Conservation (phyloP, 805 yeast genomes). For the Candida sonorensis region DNA sequence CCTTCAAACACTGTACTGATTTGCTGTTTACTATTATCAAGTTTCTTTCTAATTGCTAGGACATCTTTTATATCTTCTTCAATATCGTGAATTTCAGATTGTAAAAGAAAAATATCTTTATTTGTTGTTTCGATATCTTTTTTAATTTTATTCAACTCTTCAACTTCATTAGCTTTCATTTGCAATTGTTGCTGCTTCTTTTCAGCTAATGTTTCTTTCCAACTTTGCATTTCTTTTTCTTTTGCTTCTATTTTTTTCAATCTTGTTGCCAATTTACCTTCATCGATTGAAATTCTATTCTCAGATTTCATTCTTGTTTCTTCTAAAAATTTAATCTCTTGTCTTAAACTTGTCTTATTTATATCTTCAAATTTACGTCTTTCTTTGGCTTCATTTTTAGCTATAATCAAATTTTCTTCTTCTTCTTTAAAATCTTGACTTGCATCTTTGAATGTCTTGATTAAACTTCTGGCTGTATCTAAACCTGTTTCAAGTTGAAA, state of each 20-base stretch:
- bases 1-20: constrained; percentile 18
- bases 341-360: constrained; percentile 32
- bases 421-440: constrained; percentile 33
- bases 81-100: constrained; percentile 22
- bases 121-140: constrained; percentile 21
- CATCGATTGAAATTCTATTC: constrained; percentile 28
- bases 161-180: constrained; percentile 11
- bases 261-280: constrained; percentile 22
- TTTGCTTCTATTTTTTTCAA: constrained; percentile 26
- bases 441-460: constrained; percentile 27
- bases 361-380: constrained; percentile 35
- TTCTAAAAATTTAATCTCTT: constrained; percentile 35
- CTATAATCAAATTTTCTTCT: constrained; percentile 26
- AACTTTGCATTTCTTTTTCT: constrained; percentile 27
- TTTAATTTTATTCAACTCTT: constrained; percentile 11
- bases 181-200: constrained; percentile 13
- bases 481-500: constrained; percentile 35
- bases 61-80: constrained; percentile 28
- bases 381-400: constrained; percentile 31
- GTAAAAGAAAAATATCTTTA: constrained; percentile 20
- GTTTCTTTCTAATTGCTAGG: constrained; percentile 18
- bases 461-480: constrained; percentile 31
- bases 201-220: constrained; percentile 26
- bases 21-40: constrained; percentile 20
- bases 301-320: constrained; percentile 33